Evolutionary conservation across 768 basidiomycete species (phyloP), one percentile per base, ranked within the genome.

Genomic region (Tricholoma furcatifolium): DNA sequence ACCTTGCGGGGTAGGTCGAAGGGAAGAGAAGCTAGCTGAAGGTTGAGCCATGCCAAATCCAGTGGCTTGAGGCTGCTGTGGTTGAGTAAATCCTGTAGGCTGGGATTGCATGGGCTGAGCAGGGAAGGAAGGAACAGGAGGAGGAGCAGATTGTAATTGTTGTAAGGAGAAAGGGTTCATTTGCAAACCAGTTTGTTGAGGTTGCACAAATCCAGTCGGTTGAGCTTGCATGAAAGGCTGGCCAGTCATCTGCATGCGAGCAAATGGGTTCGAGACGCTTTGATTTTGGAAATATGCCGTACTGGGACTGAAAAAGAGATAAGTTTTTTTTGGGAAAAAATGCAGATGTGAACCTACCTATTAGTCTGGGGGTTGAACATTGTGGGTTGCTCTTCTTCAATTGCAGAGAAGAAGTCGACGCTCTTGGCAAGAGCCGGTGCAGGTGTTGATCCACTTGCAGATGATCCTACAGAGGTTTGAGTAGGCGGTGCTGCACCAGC

Each of bases 401-500:
- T 96, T 5, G 90, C 81, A 23, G 76, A 70, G 70, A 99, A 97
- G 74, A 99, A 94, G 69, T 98, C 96, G 17, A 82, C 70, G 55
- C 68, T 75, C n/a, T 40, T 49, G 14, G 55, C 40, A 4, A 51
- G 46, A 23, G 49, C 47, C 30, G 32, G 48, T 35, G 52, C 57
- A 9, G 39, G 36, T 6, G 59, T 47, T 20, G 65, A 53, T 9
- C 50, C 32, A 50, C 38, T 57, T 18, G 52, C 60, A 11, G 66
- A 55, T 44, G 61, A 24, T 34, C 43, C 38, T n/a, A 44, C 6
- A 31, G 61, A 36, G 2, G 54, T 32, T 39, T 45, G 55, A 12
- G 39, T 49, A 1, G 50, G 43, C 21, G 47, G 17, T 31, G 21
- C 46, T 10, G 47, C 41, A 36, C 36, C 18, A 10, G 48, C 49